Conservation (phyloP, 2,329 filamentous ascomycete species). For the Aspergillaceae sp. region DNA sequence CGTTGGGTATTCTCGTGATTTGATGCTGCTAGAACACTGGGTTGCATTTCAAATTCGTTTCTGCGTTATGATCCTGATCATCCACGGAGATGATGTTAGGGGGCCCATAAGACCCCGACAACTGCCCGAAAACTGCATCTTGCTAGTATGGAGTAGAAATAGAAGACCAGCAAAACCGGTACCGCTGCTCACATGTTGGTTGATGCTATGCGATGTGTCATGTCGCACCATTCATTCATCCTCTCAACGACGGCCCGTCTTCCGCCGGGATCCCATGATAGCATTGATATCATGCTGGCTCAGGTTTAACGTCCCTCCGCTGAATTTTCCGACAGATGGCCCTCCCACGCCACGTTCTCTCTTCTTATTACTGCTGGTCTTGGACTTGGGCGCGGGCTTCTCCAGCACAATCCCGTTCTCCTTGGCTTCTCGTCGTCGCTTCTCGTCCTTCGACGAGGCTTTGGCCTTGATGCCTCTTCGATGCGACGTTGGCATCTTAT, state of each 20-base stretch:
- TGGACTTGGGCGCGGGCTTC: slow-evolving; percentile 34
- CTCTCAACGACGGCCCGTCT: slow-evolving; percentile 19
- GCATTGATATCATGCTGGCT: slow-evolving; percentile 66
- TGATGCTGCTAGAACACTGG: not conserved
- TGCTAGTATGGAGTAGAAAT: not conserved
- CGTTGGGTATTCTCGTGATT: not conserved
- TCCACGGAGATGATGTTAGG: not conserved
- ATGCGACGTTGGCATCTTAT: slow-evolving; percentile 81
- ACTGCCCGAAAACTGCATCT: not conserved
- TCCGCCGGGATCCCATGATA: slow-evolving; percentile 50
- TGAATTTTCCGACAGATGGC: slow-evolving; percentile 71
- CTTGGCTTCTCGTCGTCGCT: slow-evolving; percentile 65
- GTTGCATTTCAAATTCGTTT: not conserved
- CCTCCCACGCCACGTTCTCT: slow-evolving; percentile 60
- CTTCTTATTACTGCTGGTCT: slow-evolving; percentile 29
- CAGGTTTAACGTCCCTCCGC: slow-evolving; percentile 67
- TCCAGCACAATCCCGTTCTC: slow-evolving; percentile 91
- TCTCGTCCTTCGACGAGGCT: slow-evolving; percentile 55
- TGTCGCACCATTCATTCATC: not conserved
- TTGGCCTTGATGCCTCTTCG: slow-evolving; percentile 75
- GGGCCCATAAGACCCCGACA: too few species aligned
- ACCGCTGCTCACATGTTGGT: not conserved
- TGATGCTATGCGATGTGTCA: not conserved
- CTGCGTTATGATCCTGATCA: not conserved
- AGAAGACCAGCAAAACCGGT: too few species aligned